Evolutionary conservation across 331 rosid species (phyloP).

Genomic region (Erythrophleum ivorense): DNA sequence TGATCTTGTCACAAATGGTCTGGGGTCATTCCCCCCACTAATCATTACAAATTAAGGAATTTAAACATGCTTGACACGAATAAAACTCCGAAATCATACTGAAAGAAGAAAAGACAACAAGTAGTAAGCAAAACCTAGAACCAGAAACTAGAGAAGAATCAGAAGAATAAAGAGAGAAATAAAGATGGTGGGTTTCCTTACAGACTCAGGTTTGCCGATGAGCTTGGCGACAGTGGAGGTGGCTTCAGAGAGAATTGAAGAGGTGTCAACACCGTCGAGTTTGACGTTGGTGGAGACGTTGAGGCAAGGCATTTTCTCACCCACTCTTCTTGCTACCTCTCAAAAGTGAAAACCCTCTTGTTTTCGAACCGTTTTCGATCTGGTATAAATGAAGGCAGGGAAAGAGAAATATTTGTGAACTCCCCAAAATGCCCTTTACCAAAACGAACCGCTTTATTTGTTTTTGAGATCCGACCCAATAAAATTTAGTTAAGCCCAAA

Average conservation of each 20-base stretch:
- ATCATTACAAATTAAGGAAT: not conserved
- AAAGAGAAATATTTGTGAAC: too few species aligned
- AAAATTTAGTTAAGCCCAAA: too few species aligned
- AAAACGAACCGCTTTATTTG: too few species aligned
- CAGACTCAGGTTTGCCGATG: constrained; percentile 67
- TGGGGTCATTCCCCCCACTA: not conserved
- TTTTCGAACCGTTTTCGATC: not conserved
- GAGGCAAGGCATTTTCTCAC: constrained; percentile 73
- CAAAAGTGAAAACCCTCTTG: not conserved
- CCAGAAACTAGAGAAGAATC: not conserved
- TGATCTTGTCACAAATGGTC: too few species aligned
- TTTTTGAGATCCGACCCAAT: too few species aligned
- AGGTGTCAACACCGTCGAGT: constrained; percentile 66
- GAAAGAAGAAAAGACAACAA: not conserved
- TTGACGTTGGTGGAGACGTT: constrained; percentile 71
- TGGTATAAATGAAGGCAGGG: too few species aligned
- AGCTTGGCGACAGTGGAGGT: constrained; percentile 67
- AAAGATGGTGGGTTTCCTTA: constrained; percentile 23
- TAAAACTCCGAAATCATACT: too few species aligned
- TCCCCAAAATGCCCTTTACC: too few species aligned
- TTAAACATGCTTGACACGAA: too few species aligned
- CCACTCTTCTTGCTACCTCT: not conserved
- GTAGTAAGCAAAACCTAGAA: not conserved
- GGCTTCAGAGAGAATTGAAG: constrained; percentile 76
- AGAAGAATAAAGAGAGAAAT: not conserved